Percentiles rank a stretch among this genome's conserved stretches.
phyloP scores from a whole-genome alignment of 2,329 filamentous ascomycete genomes.

The Periconia macrospinosa region DNA sequence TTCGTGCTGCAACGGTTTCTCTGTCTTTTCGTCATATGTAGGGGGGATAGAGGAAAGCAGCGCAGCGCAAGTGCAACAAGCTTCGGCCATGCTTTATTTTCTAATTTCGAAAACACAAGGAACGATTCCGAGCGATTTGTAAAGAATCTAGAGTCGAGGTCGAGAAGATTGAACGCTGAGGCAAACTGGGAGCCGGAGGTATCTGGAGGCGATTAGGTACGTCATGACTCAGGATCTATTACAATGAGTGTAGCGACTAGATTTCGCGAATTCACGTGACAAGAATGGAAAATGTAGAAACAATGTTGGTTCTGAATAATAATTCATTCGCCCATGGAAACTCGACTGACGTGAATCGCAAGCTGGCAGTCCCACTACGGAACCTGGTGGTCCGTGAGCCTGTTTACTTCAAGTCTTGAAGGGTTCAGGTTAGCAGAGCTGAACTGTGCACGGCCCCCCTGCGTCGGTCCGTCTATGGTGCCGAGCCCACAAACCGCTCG shows the following conservation, averaged over 20 bases:
- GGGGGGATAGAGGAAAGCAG: constrained; percentile 60
- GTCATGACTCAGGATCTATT: constrained; percentile 34
- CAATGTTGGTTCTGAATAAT: too few species aligned
- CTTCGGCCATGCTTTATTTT: constrained; percentile 38
- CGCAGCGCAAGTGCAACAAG: constrained; percentile 72
- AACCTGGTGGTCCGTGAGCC: too few species aligned
- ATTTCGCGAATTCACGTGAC: constrained; percentile 25
- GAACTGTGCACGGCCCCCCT: constrained; percentile 18
- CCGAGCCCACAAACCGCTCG: constrained; percentile 16
- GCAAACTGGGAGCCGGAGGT: constrained; percentile 14
- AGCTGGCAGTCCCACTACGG: too few species aligned
- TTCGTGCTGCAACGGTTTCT: constrained; percentile 64
- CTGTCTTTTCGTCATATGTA: constrained; percentile 56
- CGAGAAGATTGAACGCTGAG: background rate
- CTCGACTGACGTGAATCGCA: too few species aligned
- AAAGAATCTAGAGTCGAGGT: background rate
- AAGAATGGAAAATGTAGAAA: background rate
- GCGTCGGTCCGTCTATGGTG: constrained; percentile 14
- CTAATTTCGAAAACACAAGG: constrained; percentile 2
- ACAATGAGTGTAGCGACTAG: background rate
- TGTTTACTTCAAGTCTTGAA: background rate
- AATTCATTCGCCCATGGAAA: too few species aligned
- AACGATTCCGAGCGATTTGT: background rate
- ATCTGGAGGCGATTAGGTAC: constrained; percentile 20
- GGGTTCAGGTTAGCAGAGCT: background rate